These are phyloP conservation scores for Oryza meyeriana DNA, from an alignment of 176 grass and related monocot species.

Conservation along the genomic window DNA sequence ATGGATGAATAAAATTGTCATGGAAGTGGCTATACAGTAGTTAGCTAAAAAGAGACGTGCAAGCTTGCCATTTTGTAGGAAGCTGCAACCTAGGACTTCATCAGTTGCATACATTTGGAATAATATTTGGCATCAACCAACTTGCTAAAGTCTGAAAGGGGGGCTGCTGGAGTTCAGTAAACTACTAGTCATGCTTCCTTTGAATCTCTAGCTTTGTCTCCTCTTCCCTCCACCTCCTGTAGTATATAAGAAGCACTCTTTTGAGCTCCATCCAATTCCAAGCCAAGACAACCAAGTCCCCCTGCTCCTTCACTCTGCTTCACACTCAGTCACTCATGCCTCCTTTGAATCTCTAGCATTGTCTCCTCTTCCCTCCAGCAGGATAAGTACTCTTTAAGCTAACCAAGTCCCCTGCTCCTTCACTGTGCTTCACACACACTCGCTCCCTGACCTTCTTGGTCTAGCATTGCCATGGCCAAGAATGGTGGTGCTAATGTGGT, in stretches of 20 bases:
- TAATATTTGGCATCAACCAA: not conserved
- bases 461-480: slow-evolving; percentile 34
- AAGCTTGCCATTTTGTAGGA: not conserved
- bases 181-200: slow-evolving; percentile 30
- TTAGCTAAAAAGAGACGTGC: not conserved
- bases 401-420: not conserved
- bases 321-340: too few species aligned
- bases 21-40: not conserved
- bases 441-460: slow-evolving; percentile 1
- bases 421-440: not conserved
- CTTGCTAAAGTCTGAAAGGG: slow-evolving; percentile 20
- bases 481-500: not conserved
- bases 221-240: slow-evolving; percentile 27
- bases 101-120: not conserved
- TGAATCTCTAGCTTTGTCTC: slow-evolving; percentile 13
- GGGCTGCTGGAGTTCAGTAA: not conserved
- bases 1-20: not conserved
- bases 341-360: slow-evolving; percentile 34
- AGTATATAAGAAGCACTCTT: slow-evolving; percentile 23
- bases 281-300: slow-evolving; percentile 32
- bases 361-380: slow-evolving; percentile 32
- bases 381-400: too few species aligned
- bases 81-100: not conserved
- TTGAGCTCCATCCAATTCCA: not conserved
- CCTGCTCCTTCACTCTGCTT: too few species aligned